Percentiles rank a stretch among this genome's conserved stretches.
phyloP scores from a whole-genome alignment of 148 eudicot species.

The Rhododendron ovatum region DNA sequence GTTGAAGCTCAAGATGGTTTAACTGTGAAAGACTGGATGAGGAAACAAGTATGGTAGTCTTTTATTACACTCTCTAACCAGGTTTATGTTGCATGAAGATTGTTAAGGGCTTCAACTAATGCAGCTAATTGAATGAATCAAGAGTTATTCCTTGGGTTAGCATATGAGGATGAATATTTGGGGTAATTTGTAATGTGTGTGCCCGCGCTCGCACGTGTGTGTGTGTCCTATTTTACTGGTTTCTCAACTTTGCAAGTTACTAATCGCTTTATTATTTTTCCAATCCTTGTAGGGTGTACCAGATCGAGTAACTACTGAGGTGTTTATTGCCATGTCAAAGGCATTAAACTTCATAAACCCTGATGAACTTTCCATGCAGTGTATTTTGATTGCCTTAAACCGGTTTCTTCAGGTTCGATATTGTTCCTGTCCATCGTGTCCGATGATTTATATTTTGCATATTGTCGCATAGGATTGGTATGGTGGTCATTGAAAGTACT shows the following conservation, averaged over 20 bases:
- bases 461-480: neutral
- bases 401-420: slow-evolving; percentile 81
- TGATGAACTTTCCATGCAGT: slow-evolving; percentile 98
- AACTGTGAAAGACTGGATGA: slow-evolving; percentile 96
- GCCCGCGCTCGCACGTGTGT: too few species aligned
- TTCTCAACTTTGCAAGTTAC: slow-evolving; percentile 1
- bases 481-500: neutral
- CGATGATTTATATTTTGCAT: neutral
- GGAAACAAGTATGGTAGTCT: slow-evolving; percentile 64
- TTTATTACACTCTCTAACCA: slow-evolving; percentile 8
- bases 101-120: slow-evolving; percentile 5
- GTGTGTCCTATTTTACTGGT: neutral
- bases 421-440: neutral
- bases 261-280: slow-evolving; percentile 1
- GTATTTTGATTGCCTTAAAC: slow-evolving; percentile 94
- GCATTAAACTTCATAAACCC: slow-evolving; percentile 98
- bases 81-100: neutral
- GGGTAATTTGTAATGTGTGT: neutral
- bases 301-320: slow-evolving; percentile 94
- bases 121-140: slow-evolving; percentile 2
- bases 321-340: slow-evolving; percentile 99
- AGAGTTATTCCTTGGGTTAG: neutral
- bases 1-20: slow-evolving; percentile 98
- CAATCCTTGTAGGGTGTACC: slow-evolving; percentile 67
- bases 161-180: neutral